phyloP scores from a whole-genome alignment of 257 asterid species.

The Solanum acaule region DNA sequence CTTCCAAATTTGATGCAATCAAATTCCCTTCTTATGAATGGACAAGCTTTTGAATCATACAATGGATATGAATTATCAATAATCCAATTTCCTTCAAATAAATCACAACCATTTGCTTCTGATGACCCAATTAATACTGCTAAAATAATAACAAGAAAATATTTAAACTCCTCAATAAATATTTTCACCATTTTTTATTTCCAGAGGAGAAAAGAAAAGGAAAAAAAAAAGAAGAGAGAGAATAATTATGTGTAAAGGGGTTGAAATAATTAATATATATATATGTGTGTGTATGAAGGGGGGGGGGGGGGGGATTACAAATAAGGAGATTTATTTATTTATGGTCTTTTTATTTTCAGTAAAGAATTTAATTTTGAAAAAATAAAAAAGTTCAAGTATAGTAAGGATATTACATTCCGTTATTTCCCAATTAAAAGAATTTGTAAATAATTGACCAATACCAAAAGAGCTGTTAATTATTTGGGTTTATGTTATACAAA shows the following conservation, averaged over 20 bases:
- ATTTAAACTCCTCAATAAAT: not conserved
- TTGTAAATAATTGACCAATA: not conserved
- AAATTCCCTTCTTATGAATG: slow-evolving; percentile 45
- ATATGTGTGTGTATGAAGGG: not conserved
- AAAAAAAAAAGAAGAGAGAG: not conserved
- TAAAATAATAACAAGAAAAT: not conserved
- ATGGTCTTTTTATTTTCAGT: not conserved
- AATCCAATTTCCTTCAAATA: slow-evolving; percentile 58
- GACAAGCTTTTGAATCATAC: slow-evolving; percentile 39
- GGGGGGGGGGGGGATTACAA: not conserved
- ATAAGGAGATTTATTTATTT: not conserved
- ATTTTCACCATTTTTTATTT: not conserved
- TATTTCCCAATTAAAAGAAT: not conserved
- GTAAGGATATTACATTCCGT: not conserved
- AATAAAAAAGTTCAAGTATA: not conserved
- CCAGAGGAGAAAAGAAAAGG: not conserved
- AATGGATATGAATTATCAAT: slow-evolving; percentile 56
- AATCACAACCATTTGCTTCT: slow-evolving; percentile 20
- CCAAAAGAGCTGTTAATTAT: no score
- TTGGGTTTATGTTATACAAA: no score
- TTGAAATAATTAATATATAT: not conserved
- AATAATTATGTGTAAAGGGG: not conserved
- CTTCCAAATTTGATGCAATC: slow-evolving; percentile 59
- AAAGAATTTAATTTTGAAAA: not conserved
- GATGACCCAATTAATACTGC: not conserved